Conservation (phyloP, 2,329 filamentous ascomycete species). For the Claviceps quebecensis region DNA sequence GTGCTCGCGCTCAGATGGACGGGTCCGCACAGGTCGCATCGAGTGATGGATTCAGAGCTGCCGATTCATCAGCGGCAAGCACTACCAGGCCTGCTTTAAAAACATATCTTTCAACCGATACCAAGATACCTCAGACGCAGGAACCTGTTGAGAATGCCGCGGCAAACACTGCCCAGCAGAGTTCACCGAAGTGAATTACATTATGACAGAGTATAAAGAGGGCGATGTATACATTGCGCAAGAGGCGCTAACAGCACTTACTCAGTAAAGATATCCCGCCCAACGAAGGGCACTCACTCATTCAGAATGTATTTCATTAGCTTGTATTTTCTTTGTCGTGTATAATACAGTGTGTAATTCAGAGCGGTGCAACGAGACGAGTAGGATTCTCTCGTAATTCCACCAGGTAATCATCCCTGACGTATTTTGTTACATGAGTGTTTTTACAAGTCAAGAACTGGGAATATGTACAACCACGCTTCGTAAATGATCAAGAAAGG, state of each 20-base stretch:
- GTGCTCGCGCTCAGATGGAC: conserved; percentile 11
- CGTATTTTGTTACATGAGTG: not conserved
- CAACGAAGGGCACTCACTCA: conserved; percentile 4
- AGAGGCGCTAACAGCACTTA: not conserved
- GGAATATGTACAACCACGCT: not conserved
- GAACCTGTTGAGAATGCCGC: not conserved
- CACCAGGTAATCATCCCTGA: not conserved
- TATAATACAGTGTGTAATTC: not conserved
- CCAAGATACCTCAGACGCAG: conserved; percentile 23
- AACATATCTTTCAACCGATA: conserved; percentile 32
- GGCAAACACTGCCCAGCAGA: not conserved
- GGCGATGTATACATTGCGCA: not conserved
- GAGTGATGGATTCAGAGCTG: conserved; percentile 4
- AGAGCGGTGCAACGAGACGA: not conserved
- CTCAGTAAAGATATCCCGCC: conserved; percentile 7
- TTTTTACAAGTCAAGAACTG: not conserved
- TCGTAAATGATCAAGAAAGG: not conserved
- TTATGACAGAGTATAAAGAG: not conserved
- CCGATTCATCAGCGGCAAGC: conserved; percentile 4
- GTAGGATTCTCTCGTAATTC: not conserved
- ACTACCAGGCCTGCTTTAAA: conserved; percentile 30
- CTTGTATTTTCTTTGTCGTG: not conserved
- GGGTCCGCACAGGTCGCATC: not conserved
- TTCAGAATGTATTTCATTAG: not conserved
- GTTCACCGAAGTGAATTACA: not conserved